These are phyloP conservation scores for Moniliophthora roreri DNA, from an alignment of 1,284 basidiomycete species.

Conservation along the genomic window DNA sequence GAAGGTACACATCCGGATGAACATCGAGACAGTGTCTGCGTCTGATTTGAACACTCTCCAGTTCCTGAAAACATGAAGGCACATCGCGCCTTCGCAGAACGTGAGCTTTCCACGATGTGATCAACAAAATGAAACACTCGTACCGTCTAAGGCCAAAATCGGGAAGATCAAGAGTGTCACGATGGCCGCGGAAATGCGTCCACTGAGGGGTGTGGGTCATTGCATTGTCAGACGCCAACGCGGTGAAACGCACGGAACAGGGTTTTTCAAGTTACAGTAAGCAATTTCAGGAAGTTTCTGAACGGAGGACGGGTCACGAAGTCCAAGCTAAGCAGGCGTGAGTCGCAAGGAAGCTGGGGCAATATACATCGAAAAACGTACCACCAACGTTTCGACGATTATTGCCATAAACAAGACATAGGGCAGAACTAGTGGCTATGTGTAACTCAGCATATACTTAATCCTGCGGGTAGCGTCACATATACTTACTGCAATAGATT, in stretches of 20 bases:
- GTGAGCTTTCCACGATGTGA: background rate
- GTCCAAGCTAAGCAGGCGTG: background rate
- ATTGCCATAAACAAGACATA: background rate
- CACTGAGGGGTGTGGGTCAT: background rate
- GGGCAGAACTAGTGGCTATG: too few relatives aligned
- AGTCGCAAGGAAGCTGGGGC: too few relatives aligned
- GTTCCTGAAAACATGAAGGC: background rate
- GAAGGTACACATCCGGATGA: background rate
- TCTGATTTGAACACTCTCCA: background rate
- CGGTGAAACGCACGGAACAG: background rate
- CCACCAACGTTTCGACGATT: background rate
- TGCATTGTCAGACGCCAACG: background rate
- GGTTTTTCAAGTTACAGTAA: background rate
- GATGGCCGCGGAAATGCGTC: constrained; percentile 8
- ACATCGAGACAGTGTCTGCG: background rate
- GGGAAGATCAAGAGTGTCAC: constrained; percentile 1
- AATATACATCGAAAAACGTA: background rate
- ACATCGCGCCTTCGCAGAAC: background rate
- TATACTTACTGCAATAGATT: too few relatives aligned
- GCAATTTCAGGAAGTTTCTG: background rate
- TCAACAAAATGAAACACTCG: background rate
- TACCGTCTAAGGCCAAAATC: background rate
- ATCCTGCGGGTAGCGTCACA: too few relatives aligned
- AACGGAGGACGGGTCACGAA: background rate
- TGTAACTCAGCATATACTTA: too few relatives aligned